Base-by-base conservation (phyloP, 139 green algal genomes). In the Coelastrella sp. region DNA sequence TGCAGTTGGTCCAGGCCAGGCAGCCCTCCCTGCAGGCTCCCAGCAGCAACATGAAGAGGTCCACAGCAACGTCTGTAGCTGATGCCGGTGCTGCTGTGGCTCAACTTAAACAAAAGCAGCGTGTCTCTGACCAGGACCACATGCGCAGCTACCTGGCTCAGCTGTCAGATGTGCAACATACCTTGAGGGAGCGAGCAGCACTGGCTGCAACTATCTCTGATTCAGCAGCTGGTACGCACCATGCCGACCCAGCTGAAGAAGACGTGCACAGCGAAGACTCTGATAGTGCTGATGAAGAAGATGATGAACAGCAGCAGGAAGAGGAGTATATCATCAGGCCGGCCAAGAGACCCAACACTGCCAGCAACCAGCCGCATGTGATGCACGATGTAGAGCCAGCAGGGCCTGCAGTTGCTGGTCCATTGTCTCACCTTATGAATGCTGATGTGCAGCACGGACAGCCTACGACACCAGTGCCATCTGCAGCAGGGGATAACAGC, bases 121-220 rank as follows among this genome's bases (percentile, higher is more conserved):
- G 53, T n/a, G 17, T n/a, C n/a, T n/a, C 53, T 41, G 62, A n/a
- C 7, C 62, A 69, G 30, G 27, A 69, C 15, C 62, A 69, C 27
- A 69, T 74, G 64, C 32, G 34, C 35, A 74, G 21, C 34, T 74
- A 48, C 64, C 34, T 74, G 34, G 34, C 34, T 32, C 64, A 74
- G 64, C 64, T 74, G 34, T 45, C 66, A 48, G 66, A 27, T 50
- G 66, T 74, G 5, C 66, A 71, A 74, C n/a, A 35, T n/a, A 48
- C 66, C 17, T 35, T 74, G 4, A 15, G 35, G 13, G 34, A 74
- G 19, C 34, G 35, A 27, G 62, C 62, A 40, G 62, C 62, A n/a
- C 27, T 40, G n/a, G 62, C 62, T 41, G 62, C 62, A 19, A 64
- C 17, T 9, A 9, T 64, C 11, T 19, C 53, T 64, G 53, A 64